Evolutionary conservation across 1,284 basidiomycete species (phyloP).

Genomic region (Retiboletus flavoniger): DNA sequence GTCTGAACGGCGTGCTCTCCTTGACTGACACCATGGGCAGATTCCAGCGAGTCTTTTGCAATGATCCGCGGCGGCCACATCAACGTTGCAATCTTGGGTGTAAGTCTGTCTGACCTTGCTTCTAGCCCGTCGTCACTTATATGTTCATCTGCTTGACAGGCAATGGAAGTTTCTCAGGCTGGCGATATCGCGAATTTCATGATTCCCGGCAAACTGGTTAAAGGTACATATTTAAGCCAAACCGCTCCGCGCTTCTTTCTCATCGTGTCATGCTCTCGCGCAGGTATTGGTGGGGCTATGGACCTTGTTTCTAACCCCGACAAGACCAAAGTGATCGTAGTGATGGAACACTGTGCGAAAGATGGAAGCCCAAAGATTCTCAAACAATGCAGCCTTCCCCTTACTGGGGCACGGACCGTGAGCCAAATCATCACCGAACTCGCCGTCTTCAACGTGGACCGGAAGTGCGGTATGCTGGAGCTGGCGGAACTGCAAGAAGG

Average conservation of each 20-base stretch:
- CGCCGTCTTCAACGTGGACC: conserved; percentile 87
- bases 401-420: conserved; percentile 85
- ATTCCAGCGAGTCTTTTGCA: conserved; percentile 89
- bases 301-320: conserved; percentile 93
- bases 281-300: conserved; percentile 94
- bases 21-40: conserved; percentile 25
- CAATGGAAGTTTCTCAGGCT: conserved; percentile 91
- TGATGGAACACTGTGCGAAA: conserved; percentile 90
- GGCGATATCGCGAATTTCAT: conserved; percentile 98
- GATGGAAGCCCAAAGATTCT: conserved; percentile 88
- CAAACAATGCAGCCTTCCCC: conserved; percentile 76
- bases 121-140: background rate
- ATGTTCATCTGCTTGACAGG: conserved; percentile 43
- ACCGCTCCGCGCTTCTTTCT: conserved; percentile 4
- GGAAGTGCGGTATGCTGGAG: conserved; percentile 67
- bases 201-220: conserved; percentile 92
- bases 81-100: conserved; percentile 86
- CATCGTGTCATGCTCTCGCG: background rate
- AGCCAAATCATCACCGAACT: conserved; percentile 92
- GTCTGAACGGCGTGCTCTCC: background rate
- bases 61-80: conserved; percentile 98
- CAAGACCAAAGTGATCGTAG: conserved; percentile 83
- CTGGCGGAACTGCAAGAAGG: conserved; percentile 85
- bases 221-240: conserved; percentile 48
- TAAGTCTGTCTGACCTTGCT: conserved; percentile 34